Evolutionary conservation across 352 stramenopile species (phyloP).

Genomic region (Pythium vanterpoolii): DNA sequence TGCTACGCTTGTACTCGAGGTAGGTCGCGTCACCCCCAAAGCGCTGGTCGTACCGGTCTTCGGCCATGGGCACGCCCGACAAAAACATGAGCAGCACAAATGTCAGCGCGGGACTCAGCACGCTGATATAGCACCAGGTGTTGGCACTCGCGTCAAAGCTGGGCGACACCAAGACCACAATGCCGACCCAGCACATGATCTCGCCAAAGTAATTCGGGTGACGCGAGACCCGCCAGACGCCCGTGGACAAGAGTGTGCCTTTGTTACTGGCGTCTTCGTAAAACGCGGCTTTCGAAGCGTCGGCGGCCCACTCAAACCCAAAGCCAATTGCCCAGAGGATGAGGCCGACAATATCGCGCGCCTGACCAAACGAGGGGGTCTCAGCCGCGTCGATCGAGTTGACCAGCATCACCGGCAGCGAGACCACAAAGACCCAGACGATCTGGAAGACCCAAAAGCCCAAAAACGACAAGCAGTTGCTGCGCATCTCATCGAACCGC

Average conservation of each 20-base stretch:
- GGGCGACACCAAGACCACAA: slow-evolving; percentile 40
- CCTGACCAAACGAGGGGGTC: slow-evolving; percentile 30
- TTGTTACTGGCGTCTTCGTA: slow-evolving; percentile 43
- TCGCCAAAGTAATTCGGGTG: slow-evolving; percentile 94
- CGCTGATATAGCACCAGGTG: slow-evolving; percentile 45
- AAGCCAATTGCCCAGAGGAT: slow-evolving; percentile 58
- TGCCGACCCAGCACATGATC: slow-evolving; percentile 86
- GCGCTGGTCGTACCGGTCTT: slow-evolving; percentile 60
- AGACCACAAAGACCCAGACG: slow-evolving; percentile 77
- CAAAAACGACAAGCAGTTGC: slow-evolving; percentile 60
- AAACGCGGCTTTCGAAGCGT: slow-evolving; percentile 62
- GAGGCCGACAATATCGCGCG: slow-evolving; percentile 41
- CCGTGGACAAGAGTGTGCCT: slow-evolving; percentile 47
- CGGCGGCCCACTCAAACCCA: slow-evolving; percentile 50
- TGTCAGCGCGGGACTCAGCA: slow-evolving; percentile 47
- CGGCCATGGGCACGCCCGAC: slow-evolving; percentile 58
- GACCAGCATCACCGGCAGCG: slow-evolving; percentile 58
- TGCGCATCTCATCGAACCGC: slow-evolving; percentile 76
- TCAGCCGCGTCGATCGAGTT: slow-evolving; percentile 37
- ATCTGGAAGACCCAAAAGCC: slow-evolving; percentile 83
- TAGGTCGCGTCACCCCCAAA: slow-evolving; percentile 54
- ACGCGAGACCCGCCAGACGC: slow-evolving; percentile 85
- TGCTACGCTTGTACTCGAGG: slow-evolving; percentile 62
- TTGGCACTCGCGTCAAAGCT: slow-evolving; percentile 43
- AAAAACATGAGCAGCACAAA: slow-evolving; percentile 71